Evolutionary conservation across 768 basidiomycete genomes (phyloP), one percentile per base, ranked within the genome.

Genomic region (Calocera cornea): DNA sequence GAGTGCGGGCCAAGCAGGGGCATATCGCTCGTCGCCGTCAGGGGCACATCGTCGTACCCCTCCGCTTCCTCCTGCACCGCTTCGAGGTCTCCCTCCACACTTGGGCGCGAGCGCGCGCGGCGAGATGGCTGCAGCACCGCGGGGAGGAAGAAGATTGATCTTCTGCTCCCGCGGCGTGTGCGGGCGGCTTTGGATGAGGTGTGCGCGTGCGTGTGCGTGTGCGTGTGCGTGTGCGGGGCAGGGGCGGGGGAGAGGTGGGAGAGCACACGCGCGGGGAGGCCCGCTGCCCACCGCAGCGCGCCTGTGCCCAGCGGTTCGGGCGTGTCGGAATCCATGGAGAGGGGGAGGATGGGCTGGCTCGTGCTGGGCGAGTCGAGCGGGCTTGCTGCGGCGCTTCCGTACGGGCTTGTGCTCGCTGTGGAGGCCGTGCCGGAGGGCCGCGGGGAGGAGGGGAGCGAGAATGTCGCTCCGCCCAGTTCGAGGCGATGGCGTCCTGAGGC

Each of bases 71-170:
- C 44, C 19, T 8, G 19, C 8, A 24, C 44, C 7, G 44, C 24
- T 17, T 47, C 19, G 8, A 47, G 19, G 24, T 24, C 44, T 47
- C 24, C 44, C 16, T 47, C 24, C 19, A 19, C 19, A 19, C 44
- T 5, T 7, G 44, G 8, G 19, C 19, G 16, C 16, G 19, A 2
- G 24, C 14, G 60, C 7, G 34, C 3, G n/a, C 22, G 60, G 31
- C 14, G 76, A 16, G 77, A 74, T 11, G 84, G 79, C 2, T 87
- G 81, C 74, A 91, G 88, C 71, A 90, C 86, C 36, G 89, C 88
- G 24, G 90, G 90, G 64, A 92, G 81, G 80, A 91, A 90, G 77
- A 89, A 91, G 64, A 91, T 83, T 36, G 87, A 86, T 41, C 85
- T 82, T 63, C 24, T 47, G 7, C 19, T 19, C 24, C 44, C 19